Evolutionary conservation across 2,329 filamentous ascomycete species (phyloP), one percentile per base, ranked within the genome.

Genomic region (Pyrenophora seminiperda): DNA sequence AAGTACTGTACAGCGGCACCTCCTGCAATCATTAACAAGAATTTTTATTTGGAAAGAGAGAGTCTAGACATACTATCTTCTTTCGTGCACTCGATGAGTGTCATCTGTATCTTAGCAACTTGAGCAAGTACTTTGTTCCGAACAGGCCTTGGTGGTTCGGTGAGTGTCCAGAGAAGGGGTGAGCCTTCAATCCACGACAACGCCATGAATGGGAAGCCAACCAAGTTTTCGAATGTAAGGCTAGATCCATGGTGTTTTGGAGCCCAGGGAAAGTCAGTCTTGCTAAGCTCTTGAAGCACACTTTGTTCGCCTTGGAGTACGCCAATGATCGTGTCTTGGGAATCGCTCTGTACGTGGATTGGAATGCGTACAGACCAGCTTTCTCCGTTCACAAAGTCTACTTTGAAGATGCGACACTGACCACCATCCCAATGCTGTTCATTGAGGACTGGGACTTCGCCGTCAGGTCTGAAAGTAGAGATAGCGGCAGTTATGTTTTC

Each of bases 81-180:
- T 46, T 51, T 37, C 13, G 13, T 51, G 19, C 37, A 46, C 36
- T 51, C 31, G 19, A 51, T 51, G 31, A 51, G 41, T 45, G 41
- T 24, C 36, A 33, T 51, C 30, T 51, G 36, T 45, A 51, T 51
- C 46, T 41, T 18, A 24, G 47, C 42, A 24, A 54, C 31, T 44
- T 54, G n/a, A 39, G 15, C 9, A 29, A 54, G 51, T 20, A 54
- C 51, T 27, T 51, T 54, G 43, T 51, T 41, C 37, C 42, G 42
- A 43, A 50, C 18, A 19, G 47, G 47, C 34, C 42, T 47, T 47
- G 39, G 47, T 40, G 39, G 51, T 18, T 47, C 7, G 7, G 4
- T 22, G 7, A 22, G 20, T 22, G 7, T 22, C 20, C 7, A 22
- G 20, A 22, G 20, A 22, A 22, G 20, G 7, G 20, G 20, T 22